A percentile compares a stretch with the other conserved stretches of the same genome.
Conservation (phyloP, 2,329 filamentous ascomycete genomes). For the Ilyonectria sp. region DNA sequence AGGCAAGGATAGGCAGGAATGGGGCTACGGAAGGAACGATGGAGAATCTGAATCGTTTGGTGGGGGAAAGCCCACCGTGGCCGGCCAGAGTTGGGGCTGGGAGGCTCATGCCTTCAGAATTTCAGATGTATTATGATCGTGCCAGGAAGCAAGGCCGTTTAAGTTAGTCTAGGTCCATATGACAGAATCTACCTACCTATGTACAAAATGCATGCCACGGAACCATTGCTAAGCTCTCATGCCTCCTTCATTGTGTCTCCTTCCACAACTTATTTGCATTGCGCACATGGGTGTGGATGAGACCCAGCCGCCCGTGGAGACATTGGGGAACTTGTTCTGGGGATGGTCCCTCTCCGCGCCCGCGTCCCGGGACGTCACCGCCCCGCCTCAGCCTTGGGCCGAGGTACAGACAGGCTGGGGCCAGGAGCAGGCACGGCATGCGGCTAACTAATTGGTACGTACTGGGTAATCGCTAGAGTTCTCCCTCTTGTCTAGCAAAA, state of each 20-base stretch:
- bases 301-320: no score
- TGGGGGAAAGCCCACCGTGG: not conserved
- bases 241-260: not conserved
- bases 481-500: no score
- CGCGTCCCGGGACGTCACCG: conserved; percentile 39
- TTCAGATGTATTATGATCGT: not conserved
- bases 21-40: conserved; percentile 1
- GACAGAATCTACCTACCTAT: no score
- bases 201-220: no score
- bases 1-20: not conserved
- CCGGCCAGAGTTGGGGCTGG: not conserved
- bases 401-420: conserved; percentile 41
- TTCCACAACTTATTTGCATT: not conserved
- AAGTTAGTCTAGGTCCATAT: no score
- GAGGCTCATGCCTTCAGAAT: not conserved
- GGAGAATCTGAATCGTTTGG: not conserved
- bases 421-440: conserved; percentile 5
- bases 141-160: not conserved
- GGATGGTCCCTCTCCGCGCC: conserved; percentile 1
- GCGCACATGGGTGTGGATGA: not conserved
- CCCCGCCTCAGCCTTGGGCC: conserved; percentile 47
- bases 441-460: no score
- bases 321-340: not conserved
- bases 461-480: no score
- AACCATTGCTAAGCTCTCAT: no score